Percentiles rank a stretch among this genome's conserved stretches.
These are phyloP conservation scores for Candida sithepensis DNA, from an alignment of 805 yeast genomes.

Conservation along the genomic window DNA sequence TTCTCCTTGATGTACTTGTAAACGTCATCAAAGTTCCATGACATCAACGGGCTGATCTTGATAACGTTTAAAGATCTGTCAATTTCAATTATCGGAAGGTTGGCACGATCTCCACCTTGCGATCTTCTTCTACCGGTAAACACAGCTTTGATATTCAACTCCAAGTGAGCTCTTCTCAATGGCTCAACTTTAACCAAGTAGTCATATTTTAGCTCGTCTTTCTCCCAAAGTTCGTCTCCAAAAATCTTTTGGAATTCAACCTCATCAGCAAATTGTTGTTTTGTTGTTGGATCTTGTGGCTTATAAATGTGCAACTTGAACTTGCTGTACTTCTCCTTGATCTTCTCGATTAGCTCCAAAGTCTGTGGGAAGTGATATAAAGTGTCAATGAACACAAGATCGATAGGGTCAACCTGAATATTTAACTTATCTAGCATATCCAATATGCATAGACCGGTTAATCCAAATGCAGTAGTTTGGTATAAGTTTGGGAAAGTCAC, in stretches of 20 bases:
- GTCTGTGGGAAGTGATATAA: slow-evolving; percentile 96
- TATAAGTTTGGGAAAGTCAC: slow-evolving; percentile 76
- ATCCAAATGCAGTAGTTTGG: slow-evolving; percentile 94
- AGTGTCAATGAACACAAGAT: slow-evolving; percentile 84
- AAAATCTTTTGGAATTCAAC: slow-evolving; percentile 60
- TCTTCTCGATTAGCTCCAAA: slow-evolving; percentile 58
- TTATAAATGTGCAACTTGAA: slow-evolving; percentile 59
- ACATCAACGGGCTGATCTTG: slow-evolving; percentile 85
- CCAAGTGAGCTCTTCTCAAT: slow-evolving; percentile 74
- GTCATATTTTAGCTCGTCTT: slow-evolving; percentile 77
- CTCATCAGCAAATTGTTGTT: slow-evolving; percentile 46
- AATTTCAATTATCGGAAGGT: slow-evolving; percentile 70
- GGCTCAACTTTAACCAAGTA: slow-evolving; percentile 92
- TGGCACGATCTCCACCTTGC: slow-evolving; percentile 82
- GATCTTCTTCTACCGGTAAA: slow-evolving; percentile 88
- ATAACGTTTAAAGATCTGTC: slow-evolving; percentile 67
- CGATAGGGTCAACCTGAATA: slow-evolving; percentile 40
- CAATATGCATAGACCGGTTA: slow-evolving; percentile 84
- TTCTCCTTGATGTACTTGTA: slow-evolving; percentile 62
- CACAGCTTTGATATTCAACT: slow-evolving; percentile 73
- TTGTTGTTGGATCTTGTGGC: slow-evolving; percentile 37
- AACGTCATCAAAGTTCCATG: slow-evolving; percentile 77
- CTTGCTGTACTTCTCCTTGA: slow-evolving; percentile 53
- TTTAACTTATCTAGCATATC: slow-evolving; percentile 68
- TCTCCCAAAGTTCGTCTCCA: slow-evolving; percentile 83